phyloP scores from a whole-genome alignment of 2,329 filamentous ascomycete genomes.

The Hypoxylon sp. region DNA sequence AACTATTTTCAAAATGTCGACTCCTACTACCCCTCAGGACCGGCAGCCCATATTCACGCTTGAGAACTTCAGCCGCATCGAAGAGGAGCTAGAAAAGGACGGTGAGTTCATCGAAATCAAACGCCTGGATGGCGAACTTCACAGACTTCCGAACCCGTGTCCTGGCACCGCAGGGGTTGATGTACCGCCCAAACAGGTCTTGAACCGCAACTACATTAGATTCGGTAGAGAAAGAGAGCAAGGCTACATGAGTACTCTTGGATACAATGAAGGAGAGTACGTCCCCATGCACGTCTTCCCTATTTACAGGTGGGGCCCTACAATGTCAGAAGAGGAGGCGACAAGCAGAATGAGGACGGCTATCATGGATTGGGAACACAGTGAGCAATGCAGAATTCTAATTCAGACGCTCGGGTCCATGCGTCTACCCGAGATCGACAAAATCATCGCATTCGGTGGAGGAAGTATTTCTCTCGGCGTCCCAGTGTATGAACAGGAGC shows the following conservation, averaged over 20 bases:
- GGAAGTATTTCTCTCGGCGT: constrained; percentile 9
- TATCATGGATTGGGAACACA: background rate
- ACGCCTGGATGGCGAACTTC: background rate
- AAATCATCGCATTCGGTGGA: constrained; percentile 41
- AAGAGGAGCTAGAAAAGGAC: constrained; percentile 21
- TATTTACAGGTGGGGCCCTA: background rate
- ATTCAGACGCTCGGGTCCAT: background rate
- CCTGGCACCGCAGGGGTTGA: background rate
- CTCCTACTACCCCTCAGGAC: background rate
- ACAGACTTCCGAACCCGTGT: background rate
- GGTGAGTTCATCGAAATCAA: constrained; percentile 14
- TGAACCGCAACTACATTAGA: background rate
- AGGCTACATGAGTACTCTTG: too few relatives aligned
- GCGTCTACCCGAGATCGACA: constrained; percentile 18
- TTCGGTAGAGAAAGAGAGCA: background rate
- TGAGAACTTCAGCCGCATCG: background rate
- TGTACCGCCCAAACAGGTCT: background rate
- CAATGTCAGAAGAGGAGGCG: background rate
- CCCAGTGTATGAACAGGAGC: constrained; percentile 2
- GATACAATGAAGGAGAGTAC: too few relatives aligned
- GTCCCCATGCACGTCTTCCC: too few relatives aligned
- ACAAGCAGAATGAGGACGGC: background rate
- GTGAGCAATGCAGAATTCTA: background rate
- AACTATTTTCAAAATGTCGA: constrained; percentile 4
- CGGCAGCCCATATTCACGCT: constrained; percentile 6